Evolutionary conservation across 768 basidiomycete species (phyloP), one percentile per base, ranked within the genome.

Genomic region (Gymnopilus junonius): DNA sequence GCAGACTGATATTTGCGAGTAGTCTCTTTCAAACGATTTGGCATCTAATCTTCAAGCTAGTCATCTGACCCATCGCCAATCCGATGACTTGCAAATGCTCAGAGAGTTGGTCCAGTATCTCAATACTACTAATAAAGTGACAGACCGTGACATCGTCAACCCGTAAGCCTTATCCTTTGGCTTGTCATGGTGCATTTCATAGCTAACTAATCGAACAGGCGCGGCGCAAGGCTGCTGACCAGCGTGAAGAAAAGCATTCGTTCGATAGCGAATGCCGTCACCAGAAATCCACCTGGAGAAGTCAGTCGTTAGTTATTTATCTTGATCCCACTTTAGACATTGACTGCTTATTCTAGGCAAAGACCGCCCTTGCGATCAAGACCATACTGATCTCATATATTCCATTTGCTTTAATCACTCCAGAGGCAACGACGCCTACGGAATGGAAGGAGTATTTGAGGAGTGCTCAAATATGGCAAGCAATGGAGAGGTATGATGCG

Each of bases 351-450:
- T 15, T 34, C 14, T 37, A 63, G 62, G 17, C 48, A 14, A 58
- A 57, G 3, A 55, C 29, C 20, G 25, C 31, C 8, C 45, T 63
- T 0, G 50, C 17, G 21, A 58, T 69, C 55, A 62, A 45, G 27
- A 62, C 56, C 4, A 25, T 66, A 2, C 53, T 70, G 64, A 23
- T 68, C 42, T 51, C 35, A 11, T 65, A 64, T 35, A 67, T 68
- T n/a, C 69, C 69, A 4, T 68, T 68, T 43, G 59, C 65, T 12
- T 42, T 68, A n/a, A 25, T 68, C 35, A 27, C 51, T 29, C 58
- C 53, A 2, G n/a, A 34, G 14, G 34, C 25, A 27, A 34, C 56
- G 12, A 6, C 15, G 12, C 12, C 5, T 14, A 42, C 3, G 40
- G 20, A 62, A 4, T 59, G 55, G 63, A 65, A 54, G 35, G 58